phyloP scores from a whole-genome alignment of 139 green algal genomes.

The Auxenochlorella pyrenoidosa region DNA sequence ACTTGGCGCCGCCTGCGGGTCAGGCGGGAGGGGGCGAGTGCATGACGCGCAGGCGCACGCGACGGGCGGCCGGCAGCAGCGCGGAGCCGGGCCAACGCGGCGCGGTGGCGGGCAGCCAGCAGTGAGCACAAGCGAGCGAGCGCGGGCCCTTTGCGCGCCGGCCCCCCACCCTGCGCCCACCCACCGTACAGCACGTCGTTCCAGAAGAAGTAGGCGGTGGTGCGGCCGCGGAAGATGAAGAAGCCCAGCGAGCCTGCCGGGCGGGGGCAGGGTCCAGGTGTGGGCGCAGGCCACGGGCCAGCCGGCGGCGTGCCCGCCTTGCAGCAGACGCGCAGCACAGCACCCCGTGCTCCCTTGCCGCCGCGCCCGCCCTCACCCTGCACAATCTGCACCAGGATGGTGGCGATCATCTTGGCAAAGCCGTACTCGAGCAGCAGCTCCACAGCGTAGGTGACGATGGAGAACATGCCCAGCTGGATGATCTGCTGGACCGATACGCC shows the following conservation, averaged over 20 bases:
- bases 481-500: slow-evolving; percentile 45
- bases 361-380: slow-evolving; percentile 44
- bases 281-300: too few species aligned
- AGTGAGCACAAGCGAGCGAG: too few species aligned
- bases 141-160: too few species aligned
- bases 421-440: slow-evolving; percentile 77
- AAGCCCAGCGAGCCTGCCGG: slow-evolving; percentile 68
- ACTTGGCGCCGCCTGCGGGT: slow-evolving; percentile 70
- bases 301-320: too few species aligned
- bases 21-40: too few species aligned
- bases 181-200: slow-evolving; percentile 63
- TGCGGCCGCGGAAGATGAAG: slow-evolving; percentile 80
- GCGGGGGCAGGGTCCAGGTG: neutral
- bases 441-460: slow-evolving; percentile 69
- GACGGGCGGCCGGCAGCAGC: too few species aligned
- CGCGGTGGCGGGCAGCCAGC: too few species aligned
- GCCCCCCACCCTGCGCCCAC: neutral
- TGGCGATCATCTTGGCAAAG: slow-evolving; percentile 53
- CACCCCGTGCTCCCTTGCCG: too few species aligned
- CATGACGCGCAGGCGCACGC: too few species aligned
- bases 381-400: slow-evolving; percentile 60
- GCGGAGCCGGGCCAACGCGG: too few species aligned
- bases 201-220: slow-evolving; percentile 67
- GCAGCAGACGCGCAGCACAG: too few species aligned
- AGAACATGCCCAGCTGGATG: slow-evolving; percentile 78